These are phyloP conservation scores for Acacia concinna DNA, from an alignment of 331 rosid species.

Conservation along the genomic window DNA sequence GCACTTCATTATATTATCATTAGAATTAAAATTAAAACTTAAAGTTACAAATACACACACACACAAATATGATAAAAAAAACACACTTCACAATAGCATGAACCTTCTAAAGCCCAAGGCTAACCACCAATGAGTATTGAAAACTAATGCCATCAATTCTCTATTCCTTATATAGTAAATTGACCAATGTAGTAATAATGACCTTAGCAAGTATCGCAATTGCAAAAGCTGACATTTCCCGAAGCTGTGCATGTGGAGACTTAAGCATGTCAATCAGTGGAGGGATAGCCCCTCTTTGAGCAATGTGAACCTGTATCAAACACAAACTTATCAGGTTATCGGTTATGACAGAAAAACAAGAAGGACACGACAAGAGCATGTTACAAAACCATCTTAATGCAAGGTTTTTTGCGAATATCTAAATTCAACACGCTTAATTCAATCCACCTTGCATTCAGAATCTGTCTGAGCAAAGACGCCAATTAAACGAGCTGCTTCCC, in stretches of 20 bases:
- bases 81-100: background rate
- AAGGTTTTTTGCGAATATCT: background rate
- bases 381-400: background rate
- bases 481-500: constrained; percentile 85
- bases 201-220: constrained; percentile 80
- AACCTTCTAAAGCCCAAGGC: background rate
- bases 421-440: background rate
- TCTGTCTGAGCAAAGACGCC: constrained; percentile 86
- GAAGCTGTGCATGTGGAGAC: constrained; percentile 50
- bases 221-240: constrained; percentile 72
- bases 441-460: constrained; percentile 79
- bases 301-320: constrained; percentile 72
- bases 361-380: background rate
- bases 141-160: background rate
- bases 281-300: constrained; percentile 85
- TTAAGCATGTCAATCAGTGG: constrained; percentile 88
- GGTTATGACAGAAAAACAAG: background rate
- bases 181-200: constrained; percentile 1
- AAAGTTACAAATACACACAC: background rate
- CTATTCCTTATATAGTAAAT: background rate
- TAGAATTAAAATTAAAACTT: background rate
- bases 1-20: background rate
- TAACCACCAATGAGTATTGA: background rate
- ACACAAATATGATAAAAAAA: background rate
- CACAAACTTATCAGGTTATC: constrained; percentile 11